phyloP scores from a whole-genome alignment of 1,284 basidiomycete species.

The Microbotryum intermedium region DNA sequence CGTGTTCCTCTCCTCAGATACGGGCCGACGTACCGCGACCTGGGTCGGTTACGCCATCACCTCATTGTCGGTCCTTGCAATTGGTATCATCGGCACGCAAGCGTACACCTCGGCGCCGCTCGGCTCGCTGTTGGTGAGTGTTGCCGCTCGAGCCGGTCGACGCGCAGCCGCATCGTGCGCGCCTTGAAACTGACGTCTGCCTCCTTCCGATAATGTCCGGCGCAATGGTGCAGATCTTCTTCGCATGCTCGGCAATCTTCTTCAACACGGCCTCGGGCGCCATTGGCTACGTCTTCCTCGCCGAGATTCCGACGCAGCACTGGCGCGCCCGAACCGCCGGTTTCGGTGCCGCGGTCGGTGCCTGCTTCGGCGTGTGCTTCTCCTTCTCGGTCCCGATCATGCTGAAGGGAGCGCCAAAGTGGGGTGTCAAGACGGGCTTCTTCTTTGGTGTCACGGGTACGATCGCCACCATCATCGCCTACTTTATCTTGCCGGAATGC shows the following conservation, averaged over 20 bases:
- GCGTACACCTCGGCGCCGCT: conserved; percentile 24
- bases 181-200: background rate
- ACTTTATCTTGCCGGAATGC: background rate
- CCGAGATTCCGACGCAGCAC: background rate
- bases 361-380: background rate
- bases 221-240: conserved; percentile 17
- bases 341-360: background rate
- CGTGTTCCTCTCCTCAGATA: conserved; percentile 10
- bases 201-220: background rate
- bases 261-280: conserved; percentile 26
- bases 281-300: conserved; percentile 11
- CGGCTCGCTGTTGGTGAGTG: background rate
- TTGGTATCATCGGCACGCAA: conserved; percentile 35
- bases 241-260: conserved; percentile 26
- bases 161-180: too few relatives aligned
- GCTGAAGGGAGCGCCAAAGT: background rate
- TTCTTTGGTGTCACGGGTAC: background rate
- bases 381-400: background rate
- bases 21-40: conserved; percentile 32
- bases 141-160: background rate
- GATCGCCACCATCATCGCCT: background rate
- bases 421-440: background rate
- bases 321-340: background rate
- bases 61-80: conserved; percentile 23
- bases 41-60: conserved; percentile 31